Percentiles rank a stretch among this genome's conserved stretches.
Conservation (phyloP, 495 filamentous ascomycete species). For the Lindgomyces ingoldianus region DNA sequence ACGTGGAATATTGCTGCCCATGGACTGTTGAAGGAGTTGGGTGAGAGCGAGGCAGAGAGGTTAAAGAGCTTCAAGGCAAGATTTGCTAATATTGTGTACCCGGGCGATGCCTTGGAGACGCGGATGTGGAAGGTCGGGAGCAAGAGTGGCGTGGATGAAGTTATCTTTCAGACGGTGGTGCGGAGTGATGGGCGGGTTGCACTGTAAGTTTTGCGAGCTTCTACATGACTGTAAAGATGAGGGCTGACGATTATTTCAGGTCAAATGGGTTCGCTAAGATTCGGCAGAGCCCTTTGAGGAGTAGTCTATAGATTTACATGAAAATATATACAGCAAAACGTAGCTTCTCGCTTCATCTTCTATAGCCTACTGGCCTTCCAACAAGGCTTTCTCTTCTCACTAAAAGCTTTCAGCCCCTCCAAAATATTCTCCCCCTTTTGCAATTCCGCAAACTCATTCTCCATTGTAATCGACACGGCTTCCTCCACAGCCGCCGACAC, state of each 20-base stretch:
- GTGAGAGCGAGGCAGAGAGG: slow-evolving; percentile 33
- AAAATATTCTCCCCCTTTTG: slow-evolving; percentile 46
- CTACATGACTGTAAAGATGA: neutral
- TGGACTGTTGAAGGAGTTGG: slow-evolving; percentile 38
- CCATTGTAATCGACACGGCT: slow-evolving; percentile 13
- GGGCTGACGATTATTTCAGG: neutral
- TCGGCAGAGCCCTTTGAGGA: slow-evolving; percentile 1
- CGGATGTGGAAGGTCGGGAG: slow-evolving; percentile 39
- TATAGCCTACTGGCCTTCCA: slow-evolving; percentile 40
- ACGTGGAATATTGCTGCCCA: slow-evolving; percentile 45
- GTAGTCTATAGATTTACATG: slow-evolving; percentile 17
- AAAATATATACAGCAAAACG: too few species aligned
- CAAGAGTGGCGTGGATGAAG: slow-evolving; percentile 33
- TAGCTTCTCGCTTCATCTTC: neutral
- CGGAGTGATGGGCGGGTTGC: slow-evolving; percentile 39
- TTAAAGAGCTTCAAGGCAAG: slow-evolving; percentile 40
- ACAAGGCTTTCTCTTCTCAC: slow-evolving; percentile 45
- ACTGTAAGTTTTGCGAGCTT: slow-evolving; percentile 9
- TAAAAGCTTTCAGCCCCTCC: slow-evolving; percentile 47
- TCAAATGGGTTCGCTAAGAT: slow-evolving; percentile 20
- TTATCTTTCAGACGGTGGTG: slow-evolving; percentile 42
- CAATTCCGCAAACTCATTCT: slow-evolving; percentile 39
- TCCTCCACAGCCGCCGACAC: slow-evolving; percentile 22
- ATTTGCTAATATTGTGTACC: slow-evolving; percentile 42
- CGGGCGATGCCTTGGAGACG: slow-evolving; percentile 42